Percentiles rank a stretch among this genome's conserved stretches.
Evolutionary conservation across 208 protist genomes (phyloP).

Genomic region (Wallacemonas collosoma): DNA sequence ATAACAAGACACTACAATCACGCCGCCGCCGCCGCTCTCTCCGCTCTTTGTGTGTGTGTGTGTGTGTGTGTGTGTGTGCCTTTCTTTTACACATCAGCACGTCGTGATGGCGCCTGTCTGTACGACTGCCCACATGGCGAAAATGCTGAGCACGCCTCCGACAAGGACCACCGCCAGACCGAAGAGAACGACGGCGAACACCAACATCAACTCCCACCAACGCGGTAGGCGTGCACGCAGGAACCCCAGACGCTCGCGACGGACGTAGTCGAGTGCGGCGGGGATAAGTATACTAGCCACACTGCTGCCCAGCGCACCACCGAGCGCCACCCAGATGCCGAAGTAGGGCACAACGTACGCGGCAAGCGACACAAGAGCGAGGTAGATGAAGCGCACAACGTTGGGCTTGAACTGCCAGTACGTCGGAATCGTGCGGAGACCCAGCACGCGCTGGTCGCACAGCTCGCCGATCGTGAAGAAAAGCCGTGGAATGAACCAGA

Average conservation of each 20-base stretch:
- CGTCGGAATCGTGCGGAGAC: conserved; percentile 31
- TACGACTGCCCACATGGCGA: conserved; percentile 35
- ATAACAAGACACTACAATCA: background rate
- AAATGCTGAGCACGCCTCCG: conserved; percentile 30
- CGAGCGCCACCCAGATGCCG: conserved; percentile 34
- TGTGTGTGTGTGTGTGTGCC: background rate
- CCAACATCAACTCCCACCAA: conserved; percentile 36
- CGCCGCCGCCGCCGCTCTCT: background rate
- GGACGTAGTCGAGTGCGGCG: conserved; percentile 42
- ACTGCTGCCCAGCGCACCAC: conserved; percentile 34
- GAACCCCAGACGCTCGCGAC: conserved; percentile 32
- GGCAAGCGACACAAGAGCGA: conserved; percentile 22
- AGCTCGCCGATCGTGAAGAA: conserved; percentile 43
- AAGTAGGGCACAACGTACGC: conserved; percentile 46
- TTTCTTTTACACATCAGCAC: conserved; percentile 23
- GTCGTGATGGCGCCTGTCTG: conserved; percentile 31
- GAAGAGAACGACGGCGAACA: conserved; percentile 24
- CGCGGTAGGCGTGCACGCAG: conserved; percentile 20
- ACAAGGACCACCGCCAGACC: conserved; percentile 26
- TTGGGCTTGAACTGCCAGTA: conserved; percentile 44
- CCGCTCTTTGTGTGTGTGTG: background rate
- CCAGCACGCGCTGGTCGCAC: conserved; percentile 40
- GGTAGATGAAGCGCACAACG: conserved; percentile 32
- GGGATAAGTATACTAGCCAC: conserved; percentile 33
- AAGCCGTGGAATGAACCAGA: conserved; percentile 41